Base-by-base conservation (phyloP, 768 basidiomycete species). In the Scleroderma citrinum region DNA sequence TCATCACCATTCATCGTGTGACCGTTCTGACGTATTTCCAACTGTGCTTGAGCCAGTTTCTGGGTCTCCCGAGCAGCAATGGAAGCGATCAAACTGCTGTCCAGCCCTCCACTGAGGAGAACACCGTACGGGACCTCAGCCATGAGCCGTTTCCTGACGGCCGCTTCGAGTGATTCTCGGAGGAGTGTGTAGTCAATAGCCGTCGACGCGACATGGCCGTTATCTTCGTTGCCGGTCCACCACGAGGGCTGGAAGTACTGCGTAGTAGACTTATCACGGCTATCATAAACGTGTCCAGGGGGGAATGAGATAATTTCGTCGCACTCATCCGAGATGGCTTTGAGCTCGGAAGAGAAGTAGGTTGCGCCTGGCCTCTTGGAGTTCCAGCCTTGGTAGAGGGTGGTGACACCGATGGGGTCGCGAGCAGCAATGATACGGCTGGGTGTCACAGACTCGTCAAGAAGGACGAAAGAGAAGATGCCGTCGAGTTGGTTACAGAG, bases 71-170 rank as follows among this genome's bases (percentile, higher is more conserved):
- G 75, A 0, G 91, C 83, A 7, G 96, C 96, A 60, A 99, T 91
- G 17, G 92, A 76, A 12, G 96, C 96, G 57, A 99, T 97, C 69
- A 99, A 71, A 62, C 91, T 94, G 61, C 90, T 93, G 65, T 99
- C 96, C 47, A 99, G 72, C 19, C 96, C 96, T 41, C 96, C 96
- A 53, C 87, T 92, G 49, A 99, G 78, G 36, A 99, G 77, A 14
- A 99, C 96, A 50, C 96, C 96, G 57, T 94, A 99, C 3, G 96
- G 96, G 11, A 98, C 96, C 69, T 99, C 96, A 26, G 87, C 88
- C 96, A 99, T 99, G 17, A 99, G 71, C 42, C 96, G 78, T 67
- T 98, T 99, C 59, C 83, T 79, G 43, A 99, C 96, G 13, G 96
- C 91, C 26, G 78, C 84, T 69, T 98, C 96, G 24, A 99, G 76